Base-by-base conservation (phyloP, 768 basidiomycete genomes). In the Kwoniella mangroviensis region DNA sequence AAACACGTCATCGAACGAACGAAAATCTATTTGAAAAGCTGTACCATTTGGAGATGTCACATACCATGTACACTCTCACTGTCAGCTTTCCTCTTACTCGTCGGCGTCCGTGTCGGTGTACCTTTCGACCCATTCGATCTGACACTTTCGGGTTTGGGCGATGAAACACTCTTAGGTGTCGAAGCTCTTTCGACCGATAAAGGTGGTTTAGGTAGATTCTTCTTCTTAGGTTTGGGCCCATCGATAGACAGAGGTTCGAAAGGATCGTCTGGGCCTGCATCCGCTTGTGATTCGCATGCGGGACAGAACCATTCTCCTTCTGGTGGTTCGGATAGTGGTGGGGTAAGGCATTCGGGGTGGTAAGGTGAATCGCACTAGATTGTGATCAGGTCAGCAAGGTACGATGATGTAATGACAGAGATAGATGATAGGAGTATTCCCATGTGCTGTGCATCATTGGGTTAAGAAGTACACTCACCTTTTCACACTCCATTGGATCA, bases 221-320 rank as follows among this genome's bases (percentile, higher is more conserved):
- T 56, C 34, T 68, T 68, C 24, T 56, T 68, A 2, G 67, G 67
- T 56, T 56, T 43, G 28, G 55, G 65, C 51, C 19, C 56, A 34
- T 66, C 56, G 5, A 58, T 24, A 40, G 15, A 57, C 2, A 69
- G 24, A 10, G 62, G 68, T 24, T 57, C 40, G 57, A 69, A 69
- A 15, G 59, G 58, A 41, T 69, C 62, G 41, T 69, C 62, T 4
- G 59, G 59, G 0, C 68, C 68, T 6, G 59, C 68, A 28, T 69
- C 62, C 11, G 68, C 69, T 60, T 70, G 63, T 54, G 19, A 9
- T 12, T 22, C 41, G 41, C 94, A 96, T 66, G 88, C 85, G 0
- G 90, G 89, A 77, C 94, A 96, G 86, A 75, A 80, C 93, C 94
- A 94, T 84, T 94, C 92, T 45, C 92, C 95, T 42, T 91, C 90